Base-by-base conservation (phyloP, 352 stramenopile genomes). In the Phytophthora pseudosyringae region DNA sequence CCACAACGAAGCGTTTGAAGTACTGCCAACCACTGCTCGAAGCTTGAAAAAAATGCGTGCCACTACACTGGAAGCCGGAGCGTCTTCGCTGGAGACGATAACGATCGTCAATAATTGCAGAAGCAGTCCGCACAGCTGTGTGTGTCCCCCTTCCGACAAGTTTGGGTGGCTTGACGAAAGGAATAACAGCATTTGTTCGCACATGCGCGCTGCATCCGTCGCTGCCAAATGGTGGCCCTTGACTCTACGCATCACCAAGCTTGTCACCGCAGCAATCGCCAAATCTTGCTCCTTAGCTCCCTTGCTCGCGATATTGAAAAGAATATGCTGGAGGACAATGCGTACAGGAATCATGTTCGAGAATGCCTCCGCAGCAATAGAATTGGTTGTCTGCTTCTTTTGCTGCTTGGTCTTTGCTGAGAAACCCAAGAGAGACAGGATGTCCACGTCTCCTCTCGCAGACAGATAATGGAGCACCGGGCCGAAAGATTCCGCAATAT, bases 391-490 rank as follows among this genome's bases (percentile, higher is more conserved):
- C 29, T 49, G 13, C n/a, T 66, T 59, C 10, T 54, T 66, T 18
- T 36, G 28, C 35, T 63, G 50, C 43, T 76, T 80, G n/a, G 31
- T 28, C 26, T 71, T 81, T 49, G 71, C 41, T 25, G 11, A 28
- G 11, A 38, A 21, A 21, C 15, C 29, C 25, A 75, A 18, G 3
- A 86, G 36, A 3, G 61, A 64, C 8, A 82, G 8, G n/a, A 90
- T 61, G 58, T 86, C 73, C 11, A 81, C 50, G 13, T 85, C 67
- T 48, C 71, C 73, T 32, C 66, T 75, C 12, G 69, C 67, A 15
- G 63, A 69, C n/a, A 93, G 44, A 59, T 87, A 93, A 28, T 90
- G 72, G 28, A 84, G 56, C 12, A 89, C 56, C 25, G 64, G 71
- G 0, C 58, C 58, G n/a, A 75, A 80, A 0, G 76, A 71, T 6